Evolutionary conservation across 2,329 filamentous ascomycete species (phyloP), one percentile per base, ranked within the genome.

Genomic region (Amylocarpus encephaloides): DNA sequence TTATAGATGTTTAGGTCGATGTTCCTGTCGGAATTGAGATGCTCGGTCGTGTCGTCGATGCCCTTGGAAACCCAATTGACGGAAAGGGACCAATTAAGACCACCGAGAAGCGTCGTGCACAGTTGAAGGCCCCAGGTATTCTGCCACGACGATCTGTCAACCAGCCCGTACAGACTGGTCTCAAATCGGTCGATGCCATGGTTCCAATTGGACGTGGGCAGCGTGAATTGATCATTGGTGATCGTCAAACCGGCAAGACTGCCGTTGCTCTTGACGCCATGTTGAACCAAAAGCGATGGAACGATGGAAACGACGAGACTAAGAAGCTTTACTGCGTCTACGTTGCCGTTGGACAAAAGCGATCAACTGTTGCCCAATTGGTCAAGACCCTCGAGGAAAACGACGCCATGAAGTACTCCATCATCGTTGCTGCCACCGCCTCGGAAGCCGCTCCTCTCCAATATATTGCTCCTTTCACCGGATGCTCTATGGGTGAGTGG

Each of bases 271-370:
- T 98, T 58, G 93, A 98, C 73, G 84, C 92, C 73, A 97, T 98
- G 66, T 85, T 98, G 58, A 98, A 98, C 86, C 93, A 98, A 82
- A 94, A 93, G 84, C 83, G 92, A 70, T 97, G 92, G 92, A 98
- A 98, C 84, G 78, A 74, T 71, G 67, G 74, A 70, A 79, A 70
- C 73, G 91, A 96, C 71, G 93, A 98, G 83, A 76, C 73, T 71
- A 92, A 96, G 86, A 98, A 98, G 85, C 89, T 98, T 53, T 98
- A 95, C 88, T 97, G 92, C 73, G 80, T 98, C 76, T 98, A 98
- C 83, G 93, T 97, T 67, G 93, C 93, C 69, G 85, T 98, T 66
- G 93, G 93, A 69, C 93, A 98, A 84, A 98, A 98, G 85, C 90
- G 93, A 74, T 97, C 93, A 65, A 98, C 93, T 64, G 92, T 98